Evolutionary conservation across 345 rosid genomes (phyloP).

Genomic region (Lepidium sativum): DNA sequence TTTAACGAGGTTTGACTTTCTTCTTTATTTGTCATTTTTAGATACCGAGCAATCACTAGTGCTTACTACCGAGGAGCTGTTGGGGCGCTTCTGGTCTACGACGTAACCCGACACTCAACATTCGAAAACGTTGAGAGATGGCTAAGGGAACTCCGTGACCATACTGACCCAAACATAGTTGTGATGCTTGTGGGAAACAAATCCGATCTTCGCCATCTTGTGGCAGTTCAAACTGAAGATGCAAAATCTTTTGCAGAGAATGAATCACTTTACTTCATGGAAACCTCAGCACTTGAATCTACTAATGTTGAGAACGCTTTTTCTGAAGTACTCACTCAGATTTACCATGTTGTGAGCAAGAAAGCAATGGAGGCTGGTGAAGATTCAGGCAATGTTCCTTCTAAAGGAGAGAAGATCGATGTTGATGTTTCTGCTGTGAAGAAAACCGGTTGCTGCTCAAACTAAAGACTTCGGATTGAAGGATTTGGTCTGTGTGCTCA

Average conservation of each 20-base stretch:
- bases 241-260: constrained; percentile 75
- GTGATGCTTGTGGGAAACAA: constrained; percentile 90
- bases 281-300: constrained; percentile 83
- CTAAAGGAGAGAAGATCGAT: constrained; percentile 85
- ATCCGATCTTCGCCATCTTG: constrained; percentile 90
- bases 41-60: constrained; percentile 95
- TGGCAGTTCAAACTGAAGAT: constrained; percentile 77
- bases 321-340: constrained; percentile 83
- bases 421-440: constrained; percentile 89
- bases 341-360: constrained; percentile 73
- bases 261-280: constrained; percentile 88
- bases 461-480: constrained; percentile 26
- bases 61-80: constrained; percentile 95
- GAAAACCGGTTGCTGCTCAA: constrained; percentile 87
- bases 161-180: constrained; percentile 86
- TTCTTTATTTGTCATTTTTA: neutral
- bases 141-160: constrained; percentile 88
- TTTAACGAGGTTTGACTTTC: neutral
- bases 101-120: constrained; percentile 82
- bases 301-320: constrained; percentile 87
- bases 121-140: constrained; percentile 89
- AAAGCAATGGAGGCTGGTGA: constrained; percentile 75
- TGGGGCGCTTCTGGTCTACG: constrained; percentile 83
- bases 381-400: constrained; percentile 43
- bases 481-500: neutral